A percentile compares a stretch with the other conserved stretches of the same genome.
phyloP scores from a whole-genome alignment of 768 basidiomycete genomes.

The Botryobasidium botryosum region DNA sequence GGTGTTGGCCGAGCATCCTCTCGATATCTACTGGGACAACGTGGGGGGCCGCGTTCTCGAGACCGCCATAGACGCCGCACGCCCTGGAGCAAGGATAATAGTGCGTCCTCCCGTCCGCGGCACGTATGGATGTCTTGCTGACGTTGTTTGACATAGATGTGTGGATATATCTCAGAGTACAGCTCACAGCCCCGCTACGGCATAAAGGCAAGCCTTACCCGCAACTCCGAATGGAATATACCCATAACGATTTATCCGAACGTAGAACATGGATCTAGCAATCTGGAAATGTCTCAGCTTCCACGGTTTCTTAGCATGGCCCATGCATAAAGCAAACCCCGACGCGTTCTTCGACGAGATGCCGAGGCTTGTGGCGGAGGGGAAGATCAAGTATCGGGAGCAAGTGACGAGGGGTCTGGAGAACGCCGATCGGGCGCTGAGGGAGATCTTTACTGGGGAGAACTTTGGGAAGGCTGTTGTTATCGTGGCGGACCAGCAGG shows the following conservation, averaged over 20 bases:
- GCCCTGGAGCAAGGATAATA: too few relatives aligned
- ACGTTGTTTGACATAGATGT: slow-evolving; percentile 13
- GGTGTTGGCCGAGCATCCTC: slow-evolving; percentile 35
- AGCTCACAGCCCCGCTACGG: too few relatives aligned
- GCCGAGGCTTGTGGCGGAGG: slow-evolving; percentile 14
- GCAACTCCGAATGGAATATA: too few relatives aligned
- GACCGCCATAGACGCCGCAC: slow-evolving; percentile 12
- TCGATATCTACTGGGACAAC: slow-evolving; percentile 31
- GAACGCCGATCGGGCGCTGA: slow-evolving; percentile 16
- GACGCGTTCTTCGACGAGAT: slow-evolving; percentile 10
- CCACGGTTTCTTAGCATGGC: too few relatives aligned
- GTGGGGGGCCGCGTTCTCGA: slow-evolving; percentile 19
- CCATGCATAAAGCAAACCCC: slow-evolving; percentile 1
- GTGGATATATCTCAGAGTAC: slow-evolving; percentile 14
- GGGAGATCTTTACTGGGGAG: slow-evolving; percentile 13
- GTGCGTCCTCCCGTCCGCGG: too few relatives aligned
- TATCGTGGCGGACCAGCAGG: slow-evolving; percentile 7
- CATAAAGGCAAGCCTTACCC: too few relatives aligned
- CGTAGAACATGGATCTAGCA: too few relatives aligned
- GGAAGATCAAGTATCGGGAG: slow-evolving; percentile 16
- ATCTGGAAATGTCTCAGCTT: too few relatives aligned
- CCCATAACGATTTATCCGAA: too few relatives aligned
- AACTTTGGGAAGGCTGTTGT: slow-evolving; percentile 15
- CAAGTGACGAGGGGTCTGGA: slow-evolving; percentile 17
- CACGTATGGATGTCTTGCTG: too few relatives aligned